A percentile compares a stretch with the other conserved stretches of the same genome.
phyloP scores from a whole-genome alignment of 345 rosid genomes.

The Salix caprea region DNA sequence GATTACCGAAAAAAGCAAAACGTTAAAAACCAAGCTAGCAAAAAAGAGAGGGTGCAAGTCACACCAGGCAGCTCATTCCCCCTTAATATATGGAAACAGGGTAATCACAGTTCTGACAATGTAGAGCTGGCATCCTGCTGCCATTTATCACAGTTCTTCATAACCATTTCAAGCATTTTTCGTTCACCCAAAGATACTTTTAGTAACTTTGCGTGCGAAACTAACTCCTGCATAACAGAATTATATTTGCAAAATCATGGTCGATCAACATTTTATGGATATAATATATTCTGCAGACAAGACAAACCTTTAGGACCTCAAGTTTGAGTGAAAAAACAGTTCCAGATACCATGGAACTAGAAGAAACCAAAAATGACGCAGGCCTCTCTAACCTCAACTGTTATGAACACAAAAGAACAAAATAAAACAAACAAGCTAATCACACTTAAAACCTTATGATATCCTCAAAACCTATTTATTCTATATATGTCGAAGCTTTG shows the following conservation, averaged over 20 bases:
- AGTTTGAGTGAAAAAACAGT: conserved; percentile 48
- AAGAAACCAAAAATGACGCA: conserved; percentile 48
- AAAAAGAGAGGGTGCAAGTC: neutral
- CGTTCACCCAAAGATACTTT: conserved; percentile 55
- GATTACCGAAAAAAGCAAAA: neutral
- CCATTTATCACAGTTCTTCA: conserved; percentile 58
- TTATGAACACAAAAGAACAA: neutral
- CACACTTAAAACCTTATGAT: conserved; percentile 50
- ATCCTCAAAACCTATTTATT: conserved; percentile 49
- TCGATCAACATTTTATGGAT: conserved; percentile 16
- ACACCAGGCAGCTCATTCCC: neutral
- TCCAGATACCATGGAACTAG: conserved; percentile 21
- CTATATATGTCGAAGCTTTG: no score
- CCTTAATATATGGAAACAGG: neutral
- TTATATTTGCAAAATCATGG: conserved; percentile 10
- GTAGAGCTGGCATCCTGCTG: conserved; percentile 43
- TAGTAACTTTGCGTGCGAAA: conserved; percentile 57
- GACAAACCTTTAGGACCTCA: conserved; percentile 57
- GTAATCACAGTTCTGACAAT: conserved; percentile 16
- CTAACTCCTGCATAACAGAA: conserved; percentile 56
- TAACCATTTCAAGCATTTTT: conserved; percentile 43
- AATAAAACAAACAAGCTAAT: neutral
- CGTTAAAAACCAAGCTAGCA: neutral
- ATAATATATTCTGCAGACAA: conserved; percentile 9
- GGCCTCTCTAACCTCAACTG: conserved; percentile 53